Evolutionary conservation across 768 basidiomycete species (phyloP), one percentile per base, ranked within the genome.

Genomic region (Trametes cubensis): DNA sequence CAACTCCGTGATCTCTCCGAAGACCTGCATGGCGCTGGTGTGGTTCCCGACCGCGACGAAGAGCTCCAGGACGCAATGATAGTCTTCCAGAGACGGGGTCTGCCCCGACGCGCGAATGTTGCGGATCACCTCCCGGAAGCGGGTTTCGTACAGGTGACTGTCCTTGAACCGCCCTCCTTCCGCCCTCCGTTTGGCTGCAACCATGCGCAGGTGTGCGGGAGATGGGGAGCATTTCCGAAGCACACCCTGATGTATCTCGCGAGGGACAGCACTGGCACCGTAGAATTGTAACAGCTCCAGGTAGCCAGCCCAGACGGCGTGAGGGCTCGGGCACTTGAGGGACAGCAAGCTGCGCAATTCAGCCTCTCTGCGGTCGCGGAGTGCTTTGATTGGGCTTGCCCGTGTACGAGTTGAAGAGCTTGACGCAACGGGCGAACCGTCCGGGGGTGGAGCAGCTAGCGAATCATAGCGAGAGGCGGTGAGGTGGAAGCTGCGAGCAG

Each of bases 1-100:
- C 5, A 71, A 66, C 34, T 65, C 66, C 42, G 71, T 69, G 61
- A 94, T 72, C 67, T 92, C 89, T 46, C 79, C 73, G 68, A 89
- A 85, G 14, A 92, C 83, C 40, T 81, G 72, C 71, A 83, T 77
- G 26, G 81, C 80, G 11, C 88, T 89, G 21, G 77, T 68, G 66
- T 84, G 78, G 68, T 93, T 82, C n/a, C 91, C 92, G 4, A 85
- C 84, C 0, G 86, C 84, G 38, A 90, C 88, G 62, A 91, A 91
- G 62, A 91, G 89, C 63, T 83, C 80, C 53, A 94, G 72, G 61
- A 94, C 76, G 68, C 86, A 87, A 71, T 92, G 81, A 72, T 89
- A 94, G 72, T 94, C 92, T 2, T 85, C 83, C 55, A 88, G 60
- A 14, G 70, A 67, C 14, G 74, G 81, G 59, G 73, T 70, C 58